Conservation (phyloP, 225 moss, liverwort and hornwort species). For the Physcomitrellopsis africana region DNA sequence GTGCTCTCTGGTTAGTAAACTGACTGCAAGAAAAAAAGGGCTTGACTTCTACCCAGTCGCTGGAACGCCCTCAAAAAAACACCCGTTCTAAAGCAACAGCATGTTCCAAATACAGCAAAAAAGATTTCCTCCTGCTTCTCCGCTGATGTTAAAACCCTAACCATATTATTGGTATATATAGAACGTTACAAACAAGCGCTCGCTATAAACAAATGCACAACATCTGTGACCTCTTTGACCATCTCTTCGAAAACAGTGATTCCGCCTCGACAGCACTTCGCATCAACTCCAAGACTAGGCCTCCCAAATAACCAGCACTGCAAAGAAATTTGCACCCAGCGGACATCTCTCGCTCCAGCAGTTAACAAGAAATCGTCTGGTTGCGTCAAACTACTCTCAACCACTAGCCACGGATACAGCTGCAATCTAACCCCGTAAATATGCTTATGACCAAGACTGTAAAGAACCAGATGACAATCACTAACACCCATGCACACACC, state of each 20-base stretch:
- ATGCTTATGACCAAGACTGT: conserved; percentile 11
- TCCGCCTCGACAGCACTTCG: neutral
- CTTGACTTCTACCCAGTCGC: too few species aligned
- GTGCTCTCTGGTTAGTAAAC: too few species aligned
- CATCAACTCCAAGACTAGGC: conserved; percentile 1
- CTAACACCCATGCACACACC: too few species aligned
- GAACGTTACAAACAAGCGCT: neutral
- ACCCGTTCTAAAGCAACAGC: neutral
- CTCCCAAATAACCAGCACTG: conserved; percentile 5
- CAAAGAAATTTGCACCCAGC: conserved; percentile 3
- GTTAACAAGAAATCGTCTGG: neutral
- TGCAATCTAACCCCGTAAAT: conserved; percentile 21
- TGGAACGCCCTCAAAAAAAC: neutral
- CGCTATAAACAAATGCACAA: too few species aligned
- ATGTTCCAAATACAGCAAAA: neutral
- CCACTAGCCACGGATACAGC: conserved; percentile 4
- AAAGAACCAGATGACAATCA: conserved; percentile 5
- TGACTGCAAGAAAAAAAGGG: too few species aligned
- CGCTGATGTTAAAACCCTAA: conserved; percentile 34
- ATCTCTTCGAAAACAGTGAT: neutral
- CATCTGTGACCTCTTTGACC: too few species aligned
- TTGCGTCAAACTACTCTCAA: neutral
- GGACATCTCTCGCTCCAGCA: neutral
- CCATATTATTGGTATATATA: conserved; percentile 1
- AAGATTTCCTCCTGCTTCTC: neutral